phyloP scores from a whole-genome alignment of 495 filamentous ascomycete species.

The Xylaria intraflava region DNA sequence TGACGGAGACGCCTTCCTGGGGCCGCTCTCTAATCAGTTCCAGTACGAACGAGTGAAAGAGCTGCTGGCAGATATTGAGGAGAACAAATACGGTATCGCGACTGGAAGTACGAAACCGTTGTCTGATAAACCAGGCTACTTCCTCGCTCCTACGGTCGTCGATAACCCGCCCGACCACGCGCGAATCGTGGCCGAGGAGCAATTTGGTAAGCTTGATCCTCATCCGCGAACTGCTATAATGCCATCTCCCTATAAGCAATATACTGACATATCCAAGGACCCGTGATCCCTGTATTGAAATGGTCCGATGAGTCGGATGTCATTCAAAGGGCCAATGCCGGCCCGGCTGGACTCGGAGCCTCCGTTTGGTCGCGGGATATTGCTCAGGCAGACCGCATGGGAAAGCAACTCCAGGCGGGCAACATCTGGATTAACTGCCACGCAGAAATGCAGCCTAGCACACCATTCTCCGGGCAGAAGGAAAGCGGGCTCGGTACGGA shows the following conservation, averaged over 20 bases:
- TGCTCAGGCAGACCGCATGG: conserved; percentile 37
- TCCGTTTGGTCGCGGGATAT: conserved; percentile 48
- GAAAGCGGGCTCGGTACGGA: conserved; percentile 53
- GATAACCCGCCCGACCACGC: conserved; percentile 52
- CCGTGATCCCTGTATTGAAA: conserved; percentile 47
- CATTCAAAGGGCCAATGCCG: conserved; percentile 41
- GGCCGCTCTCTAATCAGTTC: conserved; percentile 48
- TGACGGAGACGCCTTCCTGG: conserved; percentile 20
- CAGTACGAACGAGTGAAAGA: conserved; percentile 40
- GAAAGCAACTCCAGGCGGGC: conserved; percentile 34
- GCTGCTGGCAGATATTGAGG: conserved; percentile 38
- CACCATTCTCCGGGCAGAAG: conserved; percentile 52
- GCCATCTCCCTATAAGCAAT: too few relatives aligned
- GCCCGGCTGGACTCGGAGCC: conserved; percentile 45
- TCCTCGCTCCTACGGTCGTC: conserved; percentile 52
- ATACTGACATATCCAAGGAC: conserved; percentile 23
- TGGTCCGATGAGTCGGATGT: conserved; percentile 53
- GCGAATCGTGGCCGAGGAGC: conserved; percentile 43
- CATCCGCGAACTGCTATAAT: background rate
- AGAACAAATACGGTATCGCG: conserved; percentile 35
- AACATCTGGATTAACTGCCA: conserved; percentile 41
- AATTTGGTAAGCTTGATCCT: conserved; percentile 24
- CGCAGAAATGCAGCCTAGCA: conserved; percentile 31
- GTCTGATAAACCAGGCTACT: conserved; percentile 34
- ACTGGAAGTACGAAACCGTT: conserved; percentile 33